Base-by-base conservation (phyloP, 768 basidiomycete genomes). In the Daedaleopsis nitida region DNA sequence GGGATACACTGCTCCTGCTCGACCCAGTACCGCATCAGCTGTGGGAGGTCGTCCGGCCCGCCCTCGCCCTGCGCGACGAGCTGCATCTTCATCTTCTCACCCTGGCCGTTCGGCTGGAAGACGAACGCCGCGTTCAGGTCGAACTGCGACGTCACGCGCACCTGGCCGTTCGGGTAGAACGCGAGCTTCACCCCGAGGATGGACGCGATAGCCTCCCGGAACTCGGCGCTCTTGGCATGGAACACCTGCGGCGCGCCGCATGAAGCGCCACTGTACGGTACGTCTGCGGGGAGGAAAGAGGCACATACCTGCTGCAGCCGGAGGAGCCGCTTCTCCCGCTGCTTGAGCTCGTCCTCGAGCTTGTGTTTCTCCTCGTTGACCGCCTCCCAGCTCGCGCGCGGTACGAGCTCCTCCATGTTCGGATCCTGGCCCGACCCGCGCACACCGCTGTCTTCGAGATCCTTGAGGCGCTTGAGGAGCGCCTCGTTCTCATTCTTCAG, bases 161-260 rank as follows among this genome's bases (percentile, higher is more conserved):
- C 89, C 66, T 93, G 87, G 0, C 95, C 96, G 53, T 93, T 94
- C 16, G 90, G 91, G 69, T 92, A 92, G 71, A 98, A 97, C 1
- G 89, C 88, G 52, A 98, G 83, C 68, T 96, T 94, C 70, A 94
- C 87, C 7, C 96, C 96, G 0, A 98, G 83, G 52, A 98, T 89
- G 0, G 91, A 87, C 5, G 89, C 87, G 60, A 98, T 90, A 7
- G 94, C 88, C 70, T 96, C 92, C 42, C 92, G 85, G 78, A 98
- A 96, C 69, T 98, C 95, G 60, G 89, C 84, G 10, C 88, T 87
- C 73, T 97, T 98, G 37, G 86, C 85, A 0, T 81, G 77, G 75
- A 93, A 97, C 5, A 96, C 86, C 91, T 94, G 70, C 1, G 39
- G 0, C 47, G 24, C 13, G 7, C 7, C 27, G 27, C 27, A 32